Evolutionary conservation across 495 filamentous ascomycete species (phyloP).

Genomic region (Staphylotrichum longicolle): DNA sequence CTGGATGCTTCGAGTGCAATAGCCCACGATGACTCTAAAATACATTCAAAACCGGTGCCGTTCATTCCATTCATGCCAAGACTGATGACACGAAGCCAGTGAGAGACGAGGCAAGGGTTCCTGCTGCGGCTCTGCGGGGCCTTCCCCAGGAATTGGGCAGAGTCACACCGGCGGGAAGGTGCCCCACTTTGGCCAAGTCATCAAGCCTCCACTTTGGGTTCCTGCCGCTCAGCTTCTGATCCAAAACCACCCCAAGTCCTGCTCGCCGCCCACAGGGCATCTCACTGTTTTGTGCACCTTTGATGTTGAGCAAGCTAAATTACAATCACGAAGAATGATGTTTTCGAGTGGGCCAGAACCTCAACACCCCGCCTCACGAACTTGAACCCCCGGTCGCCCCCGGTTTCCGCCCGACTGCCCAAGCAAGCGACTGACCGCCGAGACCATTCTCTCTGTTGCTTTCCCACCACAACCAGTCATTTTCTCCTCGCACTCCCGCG

Average conservation of each 20-base stretch:
- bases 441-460: neutral
- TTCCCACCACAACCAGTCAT: neutral
- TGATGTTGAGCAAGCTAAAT: neutral
- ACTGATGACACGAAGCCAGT: no score
- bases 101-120: neutral
- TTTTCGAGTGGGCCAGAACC: neutral
- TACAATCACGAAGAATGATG: constrained; percentile 5
- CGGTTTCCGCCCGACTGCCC: neutral
- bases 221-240: neutral
- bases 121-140: constrained; percentile 11
- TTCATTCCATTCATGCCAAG: no score
- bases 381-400: neutral
- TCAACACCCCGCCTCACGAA: neutral
- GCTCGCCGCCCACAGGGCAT: constrained; percentile 3
- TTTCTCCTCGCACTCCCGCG: constrained; percentile 1
- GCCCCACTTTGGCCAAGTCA: constrained; percentile 19
- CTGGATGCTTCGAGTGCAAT: no score
- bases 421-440: constrained; percentile 5
- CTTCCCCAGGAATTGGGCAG: constrained; percentile 6
- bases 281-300: neutral
- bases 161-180: constrained; percentile 6
- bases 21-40: no score
- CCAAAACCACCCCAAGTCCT: neutral
- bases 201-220: constrained; percentile 4
- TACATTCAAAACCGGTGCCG: no score